Conservation (phyloP, 148 eudicot genomes). For the Amaranthus cruentus region DNA sequence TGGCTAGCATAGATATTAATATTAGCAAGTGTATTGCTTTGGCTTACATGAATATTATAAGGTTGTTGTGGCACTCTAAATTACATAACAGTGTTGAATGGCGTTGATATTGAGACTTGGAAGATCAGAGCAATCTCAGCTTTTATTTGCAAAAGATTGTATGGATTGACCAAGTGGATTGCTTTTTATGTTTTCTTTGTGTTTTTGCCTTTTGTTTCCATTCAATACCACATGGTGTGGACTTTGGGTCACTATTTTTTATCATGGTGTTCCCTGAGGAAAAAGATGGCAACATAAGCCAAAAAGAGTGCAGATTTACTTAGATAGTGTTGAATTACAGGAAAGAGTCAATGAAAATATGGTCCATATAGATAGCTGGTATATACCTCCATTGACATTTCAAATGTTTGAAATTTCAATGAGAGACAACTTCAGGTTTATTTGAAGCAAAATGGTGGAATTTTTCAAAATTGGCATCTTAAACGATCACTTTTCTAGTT, state of each 20-base stretch:
- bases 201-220: background rate
- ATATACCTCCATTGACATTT: background rate
- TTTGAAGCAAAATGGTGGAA: background rate
- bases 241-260: background rate
- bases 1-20: background rate
- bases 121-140: background rate
- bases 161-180: background rate
- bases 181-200: too few species aligned
- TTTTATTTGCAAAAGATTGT: background rate
- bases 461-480: slow-evolving; percentile 1
- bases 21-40: background rate
- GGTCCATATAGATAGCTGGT: background rate
- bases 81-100: background rate
- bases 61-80: background rate
- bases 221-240: background rate
- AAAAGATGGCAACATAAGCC: background rate
- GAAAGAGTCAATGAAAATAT: background rate
- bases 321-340: background rate
- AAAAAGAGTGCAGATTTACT: background rate
- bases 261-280: background rate
- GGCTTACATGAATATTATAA: background rate
- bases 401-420: slow-evolving; percentile 7
- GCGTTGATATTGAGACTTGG: background rate
- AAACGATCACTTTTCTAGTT: background rate
- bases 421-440: background rate